Base-by-base conservation (phyloP, 208 protist genomes). In the Crithidia brevicula region DNA sequence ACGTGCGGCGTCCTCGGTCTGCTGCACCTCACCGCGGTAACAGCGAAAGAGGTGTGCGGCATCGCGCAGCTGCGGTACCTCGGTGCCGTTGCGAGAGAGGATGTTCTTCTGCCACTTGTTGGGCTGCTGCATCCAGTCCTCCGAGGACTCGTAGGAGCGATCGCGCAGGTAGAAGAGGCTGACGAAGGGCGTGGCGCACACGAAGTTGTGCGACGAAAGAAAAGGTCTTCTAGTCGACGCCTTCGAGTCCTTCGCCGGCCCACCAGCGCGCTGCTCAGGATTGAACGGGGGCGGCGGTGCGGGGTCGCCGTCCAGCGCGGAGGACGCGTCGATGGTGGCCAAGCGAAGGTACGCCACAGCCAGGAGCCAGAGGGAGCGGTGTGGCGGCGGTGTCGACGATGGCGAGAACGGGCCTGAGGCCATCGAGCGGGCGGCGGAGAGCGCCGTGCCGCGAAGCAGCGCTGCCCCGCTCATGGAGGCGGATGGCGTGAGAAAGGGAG, bases 321-420 rank as follows among this genome's bases (percentile, higher is more conserved):
- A 4, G 22, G 56, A 42, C 28, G 54, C 31, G 31, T 65, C 54
- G 42, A 80, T 47, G 15, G 69, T 64, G 22, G 81, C 75, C n/a
- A 86, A 63, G 4, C 81, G 72, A 18, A 86, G 67, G 59, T 83
- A 79, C 4, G 75, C 76, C 20, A 86, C 63, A 2, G 77, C 67
- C 9, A 86, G 70, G 13, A 86, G 51, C 81, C 81, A 86, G 43
- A 75, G 73, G 6, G 46, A 60, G 53, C 81, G 81, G 50, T 83
- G 81, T 18, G 33, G 57, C 15, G 25, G 73, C 23, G 22, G 56
- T 9, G 23, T 30, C 4, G 23, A n/a, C 23, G 23, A 7, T 4
- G 15, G 10, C 4, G 23, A 7, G 15, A 28, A 25, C 11, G 23
- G 23, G 52, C 9, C 3, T 11, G 52, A 27, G 31, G 52, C 33